phyloP scores from a whole-genome alignment of 2,329 filamentous ascomycete genomes.

The Pestalotiopsis sp. region DNA sequence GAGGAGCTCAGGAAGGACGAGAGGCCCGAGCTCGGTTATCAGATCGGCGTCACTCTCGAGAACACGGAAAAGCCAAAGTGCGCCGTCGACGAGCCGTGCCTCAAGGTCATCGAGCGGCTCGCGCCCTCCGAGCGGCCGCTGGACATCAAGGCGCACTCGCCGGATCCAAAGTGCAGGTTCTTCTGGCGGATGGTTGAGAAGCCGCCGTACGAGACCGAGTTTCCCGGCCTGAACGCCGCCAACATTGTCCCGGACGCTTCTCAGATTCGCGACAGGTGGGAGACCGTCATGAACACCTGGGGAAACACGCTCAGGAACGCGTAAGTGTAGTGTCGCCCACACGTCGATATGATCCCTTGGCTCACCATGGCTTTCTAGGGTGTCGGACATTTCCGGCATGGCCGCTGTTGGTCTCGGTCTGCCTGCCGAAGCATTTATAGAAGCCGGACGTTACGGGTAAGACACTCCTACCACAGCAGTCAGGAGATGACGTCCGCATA shows the following conservation, averaged over 20 bases:
- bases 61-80: constrained; percentile 66
- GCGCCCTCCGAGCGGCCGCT: constrained; percentile 56
- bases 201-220: constrained; percentile 54
- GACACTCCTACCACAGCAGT: constrained; percentile 17
- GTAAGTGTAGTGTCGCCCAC: constrained; percentile 35
- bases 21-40: constrained; percentile 58
- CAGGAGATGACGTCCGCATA: background rate
- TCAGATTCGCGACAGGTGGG: constrained; percentile 51
- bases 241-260: constrained; percentile 55
- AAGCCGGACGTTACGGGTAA: constrained; percentile 57
- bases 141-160: constrained; percentile 55
- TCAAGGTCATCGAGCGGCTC: constrained; percentile 55
- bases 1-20: constrained; percentile 49
- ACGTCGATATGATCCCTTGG: background rate
- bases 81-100: constrained; percentile 61
- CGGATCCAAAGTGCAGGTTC: constrained; percentile 63
- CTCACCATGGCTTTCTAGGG: constrained; percentile 31
- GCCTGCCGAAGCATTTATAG: constrained; percentile 50
- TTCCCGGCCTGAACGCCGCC: constrained; percentile 54
- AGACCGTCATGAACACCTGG: constrained; percentile 56
- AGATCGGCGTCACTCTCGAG: constrained; percentile 62
- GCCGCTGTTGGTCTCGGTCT: constrained; percentile 56
- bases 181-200: constrained; percentile 61
- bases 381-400: constrained; percentile 60
- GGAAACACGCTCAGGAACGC: constrained; percentile 61